A percentile compares a stretch with the other conserved stretches of the same genome.
Conservation (phyloP, 1,139 yeast genomes). For the Kurtzmaniella quercitrusa region DNA sequence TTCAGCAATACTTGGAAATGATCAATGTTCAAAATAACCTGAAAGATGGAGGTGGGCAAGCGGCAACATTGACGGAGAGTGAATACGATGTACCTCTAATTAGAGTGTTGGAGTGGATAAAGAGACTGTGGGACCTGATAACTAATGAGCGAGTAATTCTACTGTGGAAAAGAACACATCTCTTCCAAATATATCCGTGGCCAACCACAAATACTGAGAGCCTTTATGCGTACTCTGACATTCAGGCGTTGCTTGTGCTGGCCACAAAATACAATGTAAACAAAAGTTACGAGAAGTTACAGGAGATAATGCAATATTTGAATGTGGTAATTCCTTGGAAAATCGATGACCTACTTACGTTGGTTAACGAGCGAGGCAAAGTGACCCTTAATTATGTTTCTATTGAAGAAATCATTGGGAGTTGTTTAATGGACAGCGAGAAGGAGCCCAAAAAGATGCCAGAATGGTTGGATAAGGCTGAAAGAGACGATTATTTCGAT, state of each 20-base stretch:
- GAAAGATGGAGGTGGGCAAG: slow-evolving; percentile 14
- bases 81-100: slow-evolving; percentile 48
- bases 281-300: slow-evolving; percentile 32
- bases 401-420: slow-evolving; percentile 60
- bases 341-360: slow-evolving; percentile 48
- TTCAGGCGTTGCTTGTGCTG: slow-evolving; percentile 10
- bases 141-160: slow-evolving; percentile 42
- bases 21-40: slow-evolving; percentile 27
- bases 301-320: slow-evolving; percentile 38
- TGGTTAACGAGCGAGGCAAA: slow-evolving; percentile 55
- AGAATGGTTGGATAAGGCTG: background rate
- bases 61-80: slow-evolving; percentile 24
- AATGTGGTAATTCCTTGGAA: slow-evolving; percentile 58
- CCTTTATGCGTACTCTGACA: slow-evolving; percentile 9
- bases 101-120: slow-evolving; percentile 55
- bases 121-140: slow-evolving; percentile 51
- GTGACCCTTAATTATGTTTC: slow-evolving; percentile 53
- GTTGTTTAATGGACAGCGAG: slow-evolving; percentile 48
- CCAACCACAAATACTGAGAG: slow-evolving; percentile 14
- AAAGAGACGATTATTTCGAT: background rate
- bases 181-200: slow-evolving; percentile 18
- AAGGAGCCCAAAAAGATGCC: slow-evolving; percentile 8
- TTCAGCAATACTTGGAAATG: slow-evolving; percentile 56
- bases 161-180: slow-evolving; percentile 48
- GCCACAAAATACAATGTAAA: slow-evolving; percentile 15